phyloP scores from a whole-genome alignment of 345 rosid genomes.

The Salix udensis region DNA sequence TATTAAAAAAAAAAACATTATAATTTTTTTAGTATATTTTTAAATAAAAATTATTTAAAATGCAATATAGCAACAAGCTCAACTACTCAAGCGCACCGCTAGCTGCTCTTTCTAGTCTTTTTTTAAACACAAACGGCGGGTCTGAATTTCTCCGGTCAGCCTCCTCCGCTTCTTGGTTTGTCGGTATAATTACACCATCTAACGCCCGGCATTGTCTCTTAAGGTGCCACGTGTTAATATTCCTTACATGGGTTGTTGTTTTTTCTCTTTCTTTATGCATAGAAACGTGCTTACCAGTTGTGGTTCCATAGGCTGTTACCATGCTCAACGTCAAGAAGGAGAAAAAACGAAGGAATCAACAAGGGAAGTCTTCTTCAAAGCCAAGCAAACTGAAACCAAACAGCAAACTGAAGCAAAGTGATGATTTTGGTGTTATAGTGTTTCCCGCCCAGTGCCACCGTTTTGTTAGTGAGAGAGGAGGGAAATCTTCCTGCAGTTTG shows the following conservation, averaged over 20 bases:
- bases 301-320: slow-evolving; percentile 52
- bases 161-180: not conserved
- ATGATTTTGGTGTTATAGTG: slow-evolving; percentile 13
- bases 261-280: not conserved
- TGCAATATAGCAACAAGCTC: no score
- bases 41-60: no score
- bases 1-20: no score
- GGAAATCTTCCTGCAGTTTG: not conserved
- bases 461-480: not conserved
- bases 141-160: not conserved
- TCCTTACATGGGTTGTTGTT: not conserved
- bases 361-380: slow-evolving; percentile 31
- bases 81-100: not conserved
- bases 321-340: slow-evolving; percentile 81
- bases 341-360: slow-evolving; percentile 41
- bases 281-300: not conserved
- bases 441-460: slow-evolving; percentile 10
- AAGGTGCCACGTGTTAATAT: not conserved
- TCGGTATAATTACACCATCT: not conserved
- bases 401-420: slow-evolving; percentile 4
- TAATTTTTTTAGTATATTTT: no score
- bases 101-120: not conserved
- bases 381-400: slow-evolving; percentile 52
- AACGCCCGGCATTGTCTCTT: no score
- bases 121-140: not conserved